Evolutionary conservation across 2,329 filamentous ascomycete species (phyloP).

Genomic region (Cryphonectria nitschkei): DNA sequence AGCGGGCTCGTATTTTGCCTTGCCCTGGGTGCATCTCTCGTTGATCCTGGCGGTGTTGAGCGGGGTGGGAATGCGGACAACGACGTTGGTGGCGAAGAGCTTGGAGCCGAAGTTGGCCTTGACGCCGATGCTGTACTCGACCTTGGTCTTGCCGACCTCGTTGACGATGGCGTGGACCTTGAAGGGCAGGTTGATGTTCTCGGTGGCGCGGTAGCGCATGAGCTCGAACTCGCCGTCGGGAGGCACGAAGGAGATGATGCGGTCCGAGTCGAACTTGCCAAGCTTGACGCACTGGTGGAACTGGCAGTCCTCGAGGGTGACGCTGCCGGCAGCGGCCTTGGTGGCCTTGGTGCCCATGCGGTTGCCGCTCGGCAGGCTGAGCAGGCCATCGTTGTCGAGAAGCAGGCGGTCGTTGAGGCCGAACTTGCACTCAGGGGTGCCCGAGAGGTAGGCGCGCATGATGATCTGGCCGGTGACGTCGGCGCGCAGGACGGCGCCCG

Average conservation of each 20-base stretch:
- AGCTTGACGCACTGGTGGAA: constrained; percentile 99
- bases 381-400: constrained; percentile 75
- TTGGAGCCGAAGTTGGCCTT: constrained; percentile 96
- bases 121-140: constrained; percentile 97
- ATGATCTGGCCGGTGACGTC: constrained; percentile 97
- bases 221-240: constrained; percentile 98
- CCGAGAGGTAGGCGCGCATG: constrained; percentile 96
- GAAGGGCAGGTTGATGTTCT: constrained; percentile 98
- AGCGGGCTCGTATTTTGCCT: constrained; percentile 97
- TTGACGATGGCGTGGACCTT: constrained; percentile 99
- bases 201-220: constrained; percentile 97
- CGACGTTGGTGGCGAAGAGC: constrained; percentile 94
- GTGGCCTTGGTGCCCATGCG: constrained; percentile 84
- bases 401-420: constrained; percentile 94
- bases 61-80: constrained; percentile 91
- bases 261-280: constrained; percentile 93
- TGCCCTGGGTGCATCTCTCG: constrained; percentile 91
- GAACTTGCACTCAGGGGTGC: constrained; percentile 98
- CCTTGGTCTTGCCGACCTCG: constrained; percentile 94
- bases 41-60: constrained; percentile 95
- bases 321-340: constrained; percentile 91
- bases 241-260: constrained; percentile 95
- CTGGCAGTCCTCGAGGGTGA: constrained; percentile 96
- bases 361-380: constrained; percentile 73
- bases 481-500: constrained; percentile 89